These are phyloP conservation scores for Prunus mira DNA, from an alignment of 306 rosid genomes.

Conservation along the genomic window DNA sequence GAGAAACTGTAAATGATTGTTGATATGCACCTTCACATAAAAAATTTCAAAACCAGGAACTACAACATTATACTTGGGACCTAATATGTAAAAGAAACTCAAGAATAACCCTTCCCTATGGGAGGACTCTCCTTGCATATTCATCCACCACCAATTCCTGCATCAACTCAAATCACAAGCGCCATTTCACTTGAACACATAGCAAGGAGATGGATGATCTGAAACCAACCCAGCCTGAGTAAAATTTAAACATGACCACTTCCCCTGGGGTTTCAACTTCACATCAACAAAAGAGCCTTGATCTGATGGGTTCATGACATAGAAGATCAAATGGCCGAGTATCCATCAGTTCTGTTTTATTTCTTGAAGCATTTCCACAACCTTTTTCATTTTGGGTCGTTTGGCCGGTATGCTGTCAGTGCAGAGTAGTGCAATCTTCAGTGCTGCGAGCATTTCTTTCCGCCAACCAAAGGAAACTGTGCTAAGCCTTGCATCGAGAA, in stretches of 20 bases:
- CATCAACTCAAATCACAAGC: constrained; percentile 10
- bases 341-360: constrained; percentile 47
- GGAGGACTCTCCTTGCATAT: constrained; percentile 13
- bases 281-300: not conserved
- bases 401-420: constrained; percentile 90
- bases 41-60: constrained; percentile 12
- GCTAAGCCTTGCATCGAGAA: constrained; percentile 83
- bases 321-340: not conserved
- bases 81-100: constrained; percentile 17
- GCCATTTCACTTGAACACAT: not conserved
- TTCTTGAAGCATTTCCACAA: constrained; percentile 93
- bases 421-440: constrained; percentile 93
- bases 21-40: constrained; percentile 2
- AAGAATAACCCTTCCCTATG: not conserved
- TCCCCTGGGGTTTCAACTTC: not conserved
- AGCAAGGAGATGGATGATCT: constrained; percentile 8
- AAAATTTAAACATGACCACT: not conserved
- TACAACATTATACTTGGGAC: not conserved
- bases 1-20: not conserved
- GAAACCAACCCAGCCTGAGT: not conserved
- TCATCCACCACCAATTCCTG: constrained; percentile 2
- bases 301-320: not conserved
- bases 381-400: constrained; percentile 93
- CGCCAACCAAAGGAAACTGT: constrained; percentile 96
- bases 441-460: constrained; percentile 98